Evolutionary conservation across 2,329 filamentous ascomycete genomes (phyloP).

Genomic region (Monosporascus sp.): DNA sequence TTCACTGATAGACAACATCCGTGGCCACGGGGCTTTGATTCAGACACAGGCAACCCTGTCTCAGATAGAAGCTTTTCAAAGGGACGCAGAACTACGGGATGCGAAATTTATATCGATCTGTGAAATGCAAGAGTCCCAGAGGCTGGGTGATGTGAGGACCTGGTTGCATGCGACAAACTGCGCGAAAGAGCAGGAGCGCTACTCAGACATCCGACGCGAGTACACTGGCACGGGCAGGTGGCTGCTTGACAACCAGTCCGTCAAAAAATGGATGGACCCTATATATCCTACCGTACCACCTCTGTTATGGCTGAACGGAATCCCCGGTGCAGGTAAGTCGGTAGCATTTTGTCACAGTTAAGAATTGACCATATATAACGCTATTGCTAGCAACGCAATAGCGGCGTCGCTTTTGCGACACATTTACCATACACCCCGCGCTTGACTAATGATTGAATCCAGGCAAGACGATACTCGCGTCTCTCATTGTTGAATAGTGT

Average conservation of each 20-base stretch:
- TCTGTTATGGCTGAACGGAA: constrained; percentile 20
- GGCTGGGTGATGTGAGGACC: constrained; percentile 1
- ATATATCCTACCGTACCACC: constrained; percentile 9
- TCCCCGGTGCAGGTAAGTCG: constrained; percentile 22
- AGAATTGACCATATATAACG: too few relatives aligned
- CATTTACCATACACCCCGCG: too few relatives aligned
- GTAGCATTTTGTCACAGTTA: neutral
- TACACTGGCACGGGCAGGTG: constrained; percentile 16
- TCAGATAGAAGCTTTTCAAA: constrained; percentile 12
- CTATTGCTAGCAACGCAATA: too few relatives aligned
- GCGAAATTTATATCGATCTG: neutral
- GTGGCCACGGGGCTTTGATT: constrained; percentile 12
- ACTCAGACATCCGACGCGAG: constrained; percentile 4
- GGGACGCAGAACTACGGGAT: neutral
- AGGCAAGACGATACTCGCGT: constrained; percentile 31
- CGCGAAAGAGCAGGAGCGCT: constrained; percentile 1
- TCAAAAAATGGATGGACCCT: constrained; percentile 16
- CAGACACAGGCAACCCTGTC: constrained; percentile 13
- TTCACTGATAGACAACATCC: constrained; percentile 13
- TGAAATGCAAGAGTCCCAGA: constrained; percentile 1
- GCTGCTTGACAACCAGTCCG: constrained; percentile 10
- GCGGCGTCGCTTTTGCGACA: too few relatives aligned
- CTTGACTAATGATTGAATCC: neutral
- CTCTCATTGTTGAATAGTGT: constrained; percentile 23
- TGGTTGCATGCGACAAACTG: constrained; percentile 8